phyloP scores from a whole-genome alignment of 2,329 filamentous ascomycete species.

The Lasiodiplodia citricola region DNA sequence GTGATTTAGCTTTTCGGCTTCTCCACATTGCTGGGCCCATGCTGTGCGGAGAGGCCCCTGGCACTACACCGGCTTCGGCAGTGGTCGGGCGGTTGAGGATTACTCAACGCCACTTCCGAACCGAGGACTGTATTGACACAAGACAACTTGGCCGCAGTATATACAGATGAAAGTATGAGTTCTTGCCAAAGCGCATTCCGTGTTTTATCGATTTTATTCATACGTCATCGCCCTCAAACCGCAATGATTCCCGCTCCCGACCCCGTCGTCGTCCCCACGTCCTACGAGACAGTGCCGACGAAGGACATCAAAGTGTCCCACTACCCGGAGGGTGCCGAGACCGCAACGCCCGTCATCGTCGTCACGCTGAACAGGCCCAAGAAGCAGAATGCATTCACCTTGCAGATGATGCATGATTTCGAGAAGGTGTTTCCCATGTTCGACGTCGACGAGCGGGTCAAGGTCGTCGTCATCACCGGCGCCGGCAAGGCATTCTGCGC shows the following conservation, averaged over 20 bases:
- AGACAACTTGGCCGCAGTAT: neutral
- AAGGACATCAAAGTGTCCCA: constrained; percentile 57
- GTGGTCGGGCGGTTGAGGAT: neutral
- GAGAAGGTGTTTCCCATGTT: constrained; percentile 13
- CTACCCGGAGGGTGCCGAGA: constrained; percentile 51
- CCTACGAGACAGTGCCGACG: constrained; percentile 52
- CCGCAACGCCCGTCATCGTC: constrained; percentile 11
- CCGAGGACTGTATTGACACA: neutral
- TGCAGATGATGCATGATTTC: constrained; percentile 19
- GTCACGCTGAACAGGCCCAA: constrained; percentile 22
- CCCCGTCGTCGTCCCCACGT: constrained; percentile 31
- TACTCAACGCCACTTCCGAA: neutral
- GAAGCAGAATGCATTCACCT: constrained; percentile 27
- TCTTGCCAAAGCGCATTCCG: neutral
- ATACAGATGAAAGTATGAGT: neutral
- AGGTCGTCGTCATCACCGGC: constrained; percentile 28
- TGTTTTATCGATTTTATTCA: no score
- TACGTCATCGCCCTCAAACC: neutral
- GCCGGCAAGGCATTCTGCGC: constrained; percentile 28
- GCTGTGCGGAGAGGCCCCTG: neutral
- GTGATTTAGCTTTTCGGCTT: neutral
- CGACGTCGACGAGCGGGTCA: constrained; percentile 29
- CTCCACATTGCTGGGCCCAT: neutral
- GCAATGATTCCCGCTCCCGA: constrained; percentile 1
- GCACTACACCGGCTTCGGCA: neutral